Conservation (phyloP, 2,329 filamentous ascomycete genomes). For the Aspergillus sp. region DNA sequence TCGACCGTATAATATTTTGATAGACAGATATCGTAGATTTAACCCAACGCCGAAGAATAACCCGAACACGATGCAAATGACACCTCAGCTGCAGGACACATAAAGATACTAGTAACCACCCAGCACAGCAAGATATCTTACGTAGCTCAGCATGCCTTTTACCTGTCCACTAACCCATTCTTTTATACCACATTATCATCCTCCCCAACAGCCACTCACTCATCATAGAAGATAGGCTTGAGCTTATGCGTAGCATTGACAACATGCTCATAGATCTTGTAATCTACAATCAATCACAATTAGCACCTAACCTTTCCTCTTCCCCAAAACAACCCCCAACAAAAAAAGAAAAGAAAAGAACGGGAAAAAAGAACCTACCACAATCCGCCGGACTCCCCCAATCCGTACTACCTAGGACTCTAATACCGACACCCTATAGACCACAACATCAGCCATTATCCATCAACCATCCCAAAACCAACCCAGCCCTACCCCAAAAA, state of each 20-base stretch:
- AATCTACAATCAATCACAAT: constrained; percentile 57
- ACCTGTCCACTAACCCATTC: background rate
- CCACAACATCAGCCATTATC: constrained; percentile 6
- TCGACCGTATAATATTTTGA: background rate
- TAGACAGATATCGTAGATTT: background rate
- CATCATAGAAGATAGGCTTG: constrained; percentile 75
- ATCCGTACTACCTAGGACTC: constrained; percentile 45
- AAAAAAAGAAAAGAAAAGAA: background rate
- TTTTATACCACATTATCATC: background rate
- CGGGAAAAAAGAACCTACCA: constrained; percentile 35
- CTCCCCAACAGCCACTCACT: constrained; percentile 8
- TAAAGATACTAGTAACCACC: background rate
- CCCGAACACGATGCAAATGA: background rate
- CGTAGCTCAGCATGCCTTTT: background rate
- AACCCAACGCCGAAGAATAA: no score
- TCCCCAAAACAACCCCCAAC: no score
- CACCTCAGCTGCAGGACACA: no score
- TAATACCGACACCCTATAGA: constrained; percentile 40
- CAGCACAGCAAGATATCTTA: background rate
- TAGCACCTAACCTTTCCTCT: no score
- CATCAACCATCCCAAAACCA: background rate
- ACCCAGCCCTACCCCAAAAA: background rate
- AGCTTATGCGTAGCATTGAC: constrained; percentile 84
- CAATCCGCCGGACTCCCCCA: constrained; percentile 45
- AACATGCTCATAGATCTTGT: constrained; percentile 71